These are phyloP conservation scores for Lactarius deliciosus DNA, from an alignment of 768 basidiomycete genomes.

Conservation along the genomic window DNA sequence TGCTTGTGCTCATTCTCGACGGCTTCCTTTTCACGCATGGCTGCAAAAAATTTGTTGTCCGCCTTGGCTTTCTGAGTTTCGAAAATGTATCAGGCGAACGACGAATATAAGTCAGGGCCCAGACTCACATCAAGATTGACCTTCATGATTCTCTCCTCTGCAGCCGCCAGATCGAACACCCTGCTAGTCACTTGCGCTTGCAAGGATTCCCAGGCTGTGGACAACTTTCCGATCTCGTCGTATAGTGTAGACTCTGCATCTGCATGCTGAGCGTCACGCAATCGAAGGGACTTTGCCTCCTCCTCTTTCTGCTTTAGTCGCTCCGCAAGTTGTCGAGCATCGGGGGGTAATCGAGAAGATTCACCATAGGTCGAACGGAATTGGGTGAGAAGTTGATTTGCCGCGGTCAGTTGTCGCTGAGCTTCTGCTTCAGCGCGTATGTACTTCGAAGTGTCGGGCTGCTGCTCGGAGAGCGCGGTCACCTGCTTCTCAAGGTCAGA, in stretches of 20 bases:
- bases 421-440: slow-evolving; percentile 51
- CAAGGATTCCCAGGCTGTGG: slow-evolving; percentile 81
- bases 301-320: slow-evolving; percentile 65
- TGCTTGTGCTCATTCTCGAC: slow-evolving; percentile 73
- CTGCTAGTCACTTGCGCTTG: slow-evolving; percentile 82
- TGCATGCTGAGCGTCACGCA: slow-evolving; percentile 61
- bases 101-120: background rate
- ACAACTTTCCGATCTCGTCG: slow-evolving; percentile 81
- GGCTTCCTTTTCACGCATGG: slow-evolving; percentile 87
- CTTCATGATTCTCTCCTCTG: slow-evolving; percentile 74
- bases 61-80: slow-evolving; percentile 82
- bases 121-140: slow-evolving; percentile 63
- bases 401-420: slow-evolving; percentile 47
- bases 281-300: slow-evolving; percentile 59
- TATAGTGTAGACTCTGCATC: slow-evolving; percentile 78
- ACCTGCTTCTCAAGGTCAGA: slow-evolving; percentile 55
- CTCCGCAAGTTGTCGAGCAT: slow-evolving; percentile 50
- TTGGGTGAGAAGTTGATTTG: slow-evolving; percentile 50
- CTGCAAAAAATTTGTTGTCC: slow-evolving; percentile 91
- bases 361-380: slow-evolving; percentile 69
- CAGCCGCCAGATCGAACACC: slow-evolving; percentile 71
- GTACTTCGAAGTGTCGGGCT: slow-evolving; percentile 54
- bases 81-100: slow-evolving; percentile 6
- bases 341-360: slow-evolving; percentile 44
- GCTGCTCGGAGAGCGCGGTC: slow-evolving; percentile 42